A percentile compares a stretch with the other conserved stretches of the same genome.
Conservation (phyloP, 345 rosid species). For the Gossypium bickii region DNA sequence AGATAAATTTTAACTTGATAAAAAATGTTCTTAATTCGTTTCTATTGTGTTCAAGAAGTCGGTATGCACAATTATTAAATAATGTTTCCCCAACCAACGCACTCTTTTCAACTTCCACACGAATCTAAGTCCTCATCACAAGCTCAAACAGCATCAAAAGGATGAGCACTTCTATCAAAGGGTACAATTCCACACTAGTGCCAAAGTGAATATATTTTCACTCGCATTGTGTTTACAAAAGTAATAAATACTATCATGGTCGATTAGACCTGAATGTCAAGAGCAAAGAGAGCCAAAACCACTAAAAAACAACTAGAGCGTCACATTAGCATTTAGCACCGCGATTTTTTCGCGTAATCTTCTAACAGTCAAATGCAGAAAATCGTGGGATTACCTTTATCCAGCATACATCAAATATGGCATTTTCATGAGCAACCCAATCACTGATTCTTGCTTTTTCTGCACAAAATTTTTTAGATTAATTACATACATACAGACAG, state of each 20-base stretch:
- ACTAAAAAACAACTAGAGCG: too few relatives aligned
- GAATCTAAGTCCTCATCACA: background rate
- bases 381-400: constrained; percentile 49
- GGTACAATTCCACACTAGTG: background rate
- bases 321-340: too few relatives aligned
- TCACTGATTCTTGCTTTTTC: constrained; percentile 51
- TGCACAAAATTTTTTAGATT: constrained; percentile 22
- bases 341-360: too few relatives aligned
- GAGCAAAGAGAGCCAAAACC: too few relatives aligned
- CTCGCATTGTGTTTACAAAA: too few relatives aligned
- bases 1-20: background rate
- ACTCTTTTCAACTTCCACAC: background rate
- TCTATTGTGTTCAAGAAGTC: background rate
- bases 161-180: background rate
- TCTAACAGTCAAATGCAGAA: too few relatives aligned
- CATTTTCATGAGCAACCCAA: constrained; percentile 87
- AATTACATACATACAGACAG: background rate
- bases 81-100: background rate
- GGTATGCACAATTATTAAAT: background rate
- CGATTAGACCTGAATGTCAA: too few relatives aligned
- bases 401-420: constrained; percentile 83
- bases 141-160: background rate
- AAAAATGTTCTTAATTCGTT: background rate
- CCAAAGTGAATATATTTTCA: too few relatives aligned
- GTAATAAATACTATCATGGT: too few relatives aligned